phyloP scores from a whole-genome alignment of 768 basidiomycete genomes.

The Suillus sp. region DNA sequence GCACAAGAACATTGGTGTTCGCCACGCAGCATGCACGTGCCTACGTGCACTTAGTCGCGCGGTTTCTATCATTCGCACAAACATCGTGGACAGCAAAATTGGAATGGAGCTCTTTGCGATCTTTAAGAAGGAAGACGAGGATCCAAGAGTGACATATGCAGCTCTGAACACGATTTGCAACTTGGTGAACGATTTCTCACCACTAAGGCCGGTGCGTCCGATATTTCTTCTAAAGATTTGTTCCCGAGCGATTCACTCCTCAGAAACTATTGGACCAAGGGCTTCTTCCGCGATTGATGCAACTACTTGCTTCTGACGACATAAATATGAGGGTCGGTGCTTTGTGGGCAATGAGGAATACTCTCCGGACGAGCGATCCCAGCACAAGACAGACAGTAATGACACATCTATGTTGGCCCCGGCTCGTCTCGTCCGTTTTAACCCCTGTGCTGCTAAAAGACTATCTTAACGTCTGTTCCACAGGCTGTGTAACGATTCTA shows the following conservation, averaged over 20 bases:
- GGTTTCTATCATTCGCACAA: constrained; percentile 80
- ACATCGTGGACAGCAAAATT: constrained; percentile 79
- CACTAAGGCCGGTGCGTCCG: constrained; percentile 63
- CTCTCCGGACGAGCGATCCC: constrained; percentile 64
- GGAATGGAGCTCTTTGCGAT: constrained; percentile 71
- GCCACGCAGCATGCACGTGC: constrained; percentile 87
- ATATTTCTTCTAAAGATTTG: not conserved
- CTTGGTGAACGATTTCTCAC: constrained; percentile 84
- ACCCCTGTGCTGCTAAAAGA: not conserved
- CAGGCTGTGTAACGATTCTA: constrained; percentile 58
- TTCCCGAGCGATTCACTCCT: constrained; percentile 5
- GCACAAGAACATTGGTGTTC: constrained; percentile 70
- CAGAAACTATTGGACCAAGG: constrained; percentile 67
- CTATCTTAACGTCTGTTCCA: constrained; percentile 5
- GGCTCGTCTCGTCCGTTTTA: constrained; percentile 53
- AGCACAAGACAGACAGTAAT: constrained; percentile 68
- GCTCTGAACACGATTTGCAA: constrained; percentile 82
- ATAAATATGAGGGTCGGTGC: constrained; percentile 64
- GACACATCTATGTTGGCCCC: constrained; percentile 65
- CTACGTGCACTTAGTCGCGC: constrained; percentile 78
- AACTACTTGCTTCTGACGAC: constrained; percentile 56
- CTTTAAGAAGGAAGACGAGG: constrained; percentile 58
- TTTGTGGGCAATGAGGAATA: constrained; percentile 87
- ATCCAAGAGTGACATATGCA: constrained; percentile 68
- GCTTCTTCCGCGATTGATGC: constrained; percentile 62